Evolutionary conservation across 2,329 filamentous ascomycete genomes (phyloP).

Genomic region (Pseudonectria buxi): DNA sequence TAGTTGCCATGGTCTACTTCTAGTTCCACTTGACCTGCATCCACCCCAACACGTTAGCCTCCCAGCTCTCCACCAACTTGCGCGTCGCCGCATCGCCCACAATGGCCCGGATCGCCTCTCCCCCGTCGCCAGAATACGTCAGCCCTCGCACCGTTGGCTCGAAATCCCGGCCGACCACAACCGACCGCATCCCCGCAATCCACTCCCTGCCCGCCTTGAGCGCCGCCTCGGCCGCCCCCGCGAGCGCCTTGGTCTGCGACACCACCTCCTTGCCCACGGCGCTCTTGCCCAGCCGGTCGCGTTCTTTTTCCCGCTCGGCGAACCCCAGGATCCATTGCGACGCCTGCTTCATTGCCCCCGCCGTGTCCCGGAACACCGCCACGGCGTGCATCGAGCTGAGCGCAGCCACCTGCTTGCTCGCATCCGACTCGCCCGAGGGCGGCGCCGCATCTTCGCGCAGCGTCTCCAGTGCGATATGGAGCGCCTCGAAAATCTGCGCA

Average conservation of each 20-base stretch:
- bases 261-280: slow-evolving; percentile 32
- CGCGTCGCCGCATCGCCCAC: slow-evolving; percentile 20
- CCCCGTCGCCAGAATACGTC: slow-evolving; percentile 21
- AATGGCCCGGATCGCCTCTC: slow-evolving; percentile 11
- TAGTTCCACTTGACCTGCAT: slow-evolving; percentile 27
- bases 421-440: slow-evolving; percentile 4
- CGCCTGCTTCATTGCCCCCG: slow-evolving; percentile 25
- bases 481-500: slow-evolving; percentile 19
- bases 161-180: slow-evolving; percentile 21
- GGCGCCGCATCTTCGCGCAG: slow-evolving; percentile 14
- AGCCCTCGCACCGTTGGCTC: slow-evolving; percentile 20
- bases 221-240: slow-evolving; percentile 21
- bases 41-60: slow-evolving; percentile 29
- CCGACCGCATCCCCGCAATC: slow-evolving; percentile 24
- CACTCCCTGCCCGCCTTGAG: slow-evolving; percentile 27
- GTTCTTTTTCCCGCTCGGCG: slow-evolving; percentile 33
- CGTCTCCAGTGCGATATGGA: slow-evolving; percentile 21
- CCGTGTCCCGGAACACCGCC: slow-evolving; percentile 32
- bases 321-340: slow-evolving; percentile 29
- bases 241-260: slow-evolving; percentile 28
- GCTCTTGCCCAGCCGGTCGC: slow-evolving; percentile 33
- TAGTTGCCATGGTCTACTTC: no score
- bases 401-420: slow-evolving; percentile 14
- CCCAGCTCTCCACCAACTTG: slow-evolving; percentile 29
- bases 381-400: slow-evolving; percentile 31